Base-by-base conservation (phyloP, 139 green algal genomes). In the Coelastrella sp. region DNA sequence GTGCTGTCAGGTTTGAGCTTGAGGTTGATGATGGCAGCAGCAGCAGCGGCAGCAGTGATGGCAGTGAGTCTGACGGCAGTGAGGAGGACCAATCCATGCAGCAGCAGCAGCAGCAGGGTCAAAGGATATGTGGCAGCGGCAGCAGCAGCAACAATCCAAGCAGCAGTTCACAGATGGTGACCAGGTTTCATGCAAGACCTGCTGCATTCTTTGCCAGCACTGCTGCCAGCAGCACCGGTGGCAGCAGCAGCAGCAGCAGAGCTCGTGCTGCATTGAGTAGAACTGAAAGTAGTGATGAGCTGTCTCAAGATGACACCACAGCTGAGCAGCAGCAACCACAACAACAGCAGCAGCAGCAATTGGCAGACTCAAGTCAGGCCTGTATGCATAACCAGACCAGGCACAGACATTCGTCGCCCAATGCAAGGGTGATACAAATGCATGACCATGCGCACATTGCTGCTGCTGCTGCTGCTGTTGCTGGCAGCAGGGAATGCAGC, bases 31-130 rank as follows among this genome's bases (percentile, higher is more conserved):
- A 37, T 37, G 48, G 71, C 40, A 35, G 43, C 40, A 35, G 19
- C 68, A 76, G 68, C 67, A 79, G 43, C 71, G 38, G 71, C 71
- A 79, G 71, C 41, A 79, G 38, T 32, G 30, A 48, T 32, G 37
- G n/a, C 68, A 57, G 68, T 23, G 53, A 64, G 17, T 64, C 53
- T 32, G 53, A 64, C 6, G 53, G 11, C 27, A 21, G 7, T 9
- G 53, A n/a, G 30, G 53, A 27, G 27, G 17, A 64, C 53, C 2
- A 5, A 9, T 32, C 17, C 21, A 9, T 9, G 21, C 53, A 64
- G 53, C 53, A 9, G 17, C 53, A 64, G 21, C 53, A n/a, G 21
- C 17, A 27, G 21, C 53, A 57, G 15, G 45, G 11, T 57, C 45
- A 9, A 57, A 57, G 11, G 45, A 13, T 57, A 23, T 9, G 11